Evolutionary conservation across 768 basidiomycete species (phyloP), one percentile per base, ranked within the genome.

Genomic region (Amanita subjunquillea): DNA sequence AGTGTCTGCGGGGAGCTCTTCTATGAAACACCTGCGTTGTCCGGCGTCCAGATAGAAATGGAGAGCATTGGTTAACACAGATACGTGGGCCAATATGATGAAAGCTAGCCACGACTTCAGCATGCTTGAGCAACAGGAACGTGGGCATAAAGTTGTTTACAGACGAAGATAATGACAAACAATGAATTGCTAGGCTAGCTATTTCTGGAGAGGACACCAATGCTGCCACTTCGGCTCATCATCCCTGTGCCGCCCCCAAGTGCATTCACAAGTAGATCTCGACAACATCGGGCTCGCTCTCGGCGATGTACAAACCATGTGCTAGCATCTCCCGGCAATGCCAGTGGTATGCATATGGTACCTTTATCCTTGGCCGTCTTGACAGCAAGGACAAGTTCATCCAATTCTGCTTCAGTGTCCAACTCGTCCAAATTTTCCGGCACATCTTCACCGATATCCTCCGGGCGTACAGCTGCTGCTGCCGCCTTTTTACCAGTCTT

Each of bases 31-130:
- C 45, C 88, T 79, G 62, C 87, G 85, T 67, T 96, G 91, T 63
- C 90, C 87, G 15, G 92, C 84, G 64, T 96, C 92, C 54, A 99
- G 80, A 65, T 99, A 99, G 69, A 98, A 96, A 65, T 99, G 96
- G 25, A 99, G 83, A 27, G 89, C 91, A 64, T 84, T 78, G 15
- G 72, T 76, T 17, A 74, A 63, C 38, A 72, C 54, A 75, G 67
- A 15, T 74, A 70, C 41, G 71, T 62, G 58, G 55, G 64, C 59
- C 34, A 70, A 56, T 42, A 66, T 51, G 45, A 59, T 56, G 47
- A 67, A 8, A 9, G 53, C 45, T 13, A 46, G 54, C 20, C 63
- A 54, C 6, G 55, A 51, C 45, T 58, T 58, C 50, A 61, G 66
- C 69, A 71, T 72, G 54, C 50, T 15, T 20, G 55, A 12, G 51